A percentile compares a stretch with the other conserved stretches of the same genome.
These are phyloP conservation scores for Calocybe indica DNA, from an alignment of 768 basidiomycete species.

Conservation along the genomic window DNA sequence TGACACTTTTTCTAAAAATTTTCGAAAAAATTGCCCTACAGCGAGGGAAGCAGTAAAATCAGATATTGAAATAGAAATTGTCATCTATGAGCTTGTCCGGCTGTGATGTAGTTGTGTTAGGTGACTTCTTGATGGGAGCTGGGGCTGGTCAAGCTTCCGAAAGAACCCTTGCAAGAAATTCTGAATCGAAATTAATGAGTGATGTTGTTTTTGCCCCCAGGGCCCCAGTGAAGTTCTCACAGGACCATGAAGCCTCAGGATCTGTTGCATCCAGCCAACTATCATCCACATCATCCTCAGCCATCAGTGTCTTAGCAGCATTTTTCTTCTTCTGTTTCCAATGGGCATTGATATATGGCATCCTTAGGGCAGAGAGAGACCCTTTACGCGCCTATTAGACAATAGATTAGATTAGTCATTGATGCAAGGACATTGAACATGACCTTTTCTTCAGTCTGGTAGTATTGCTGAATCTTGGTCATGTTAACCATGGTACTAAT, in stretches of 20 bases:
- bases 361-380: background rate
- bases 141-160: background rate
- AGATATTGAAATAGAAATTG: background rate
- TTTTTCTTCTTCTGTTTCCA: background rate
- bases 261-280: background rate
- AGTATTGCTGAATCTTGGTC: constrained; percentile 10
- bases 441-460: constrained; percentile 10
- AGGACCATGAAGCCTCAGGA: background rate
- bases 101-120: background rate
- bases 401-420: background rate
- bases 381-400: background rate
- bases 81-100: background rate
- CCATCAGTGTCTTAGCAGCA: background rate
- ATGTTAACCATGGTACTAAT: background rate
- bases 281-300: constrained; percentile 1
- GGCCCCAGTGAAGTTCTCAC: background rate
- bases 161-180: background rate
- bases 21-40: background rate
- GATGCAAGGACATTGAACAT: background rate
- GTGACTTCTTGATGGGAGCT: background rate
- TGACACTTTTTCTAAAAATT: background rate
- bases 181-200: background rate
- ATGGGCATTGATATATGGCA: background rate
- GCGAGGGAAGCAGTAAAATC: background rate
- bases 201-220: background rate